Evolutionary conservation across 164 flowering plant genomes (phyloP).

Genomic region (Chimonanthus praecox): DNA sequence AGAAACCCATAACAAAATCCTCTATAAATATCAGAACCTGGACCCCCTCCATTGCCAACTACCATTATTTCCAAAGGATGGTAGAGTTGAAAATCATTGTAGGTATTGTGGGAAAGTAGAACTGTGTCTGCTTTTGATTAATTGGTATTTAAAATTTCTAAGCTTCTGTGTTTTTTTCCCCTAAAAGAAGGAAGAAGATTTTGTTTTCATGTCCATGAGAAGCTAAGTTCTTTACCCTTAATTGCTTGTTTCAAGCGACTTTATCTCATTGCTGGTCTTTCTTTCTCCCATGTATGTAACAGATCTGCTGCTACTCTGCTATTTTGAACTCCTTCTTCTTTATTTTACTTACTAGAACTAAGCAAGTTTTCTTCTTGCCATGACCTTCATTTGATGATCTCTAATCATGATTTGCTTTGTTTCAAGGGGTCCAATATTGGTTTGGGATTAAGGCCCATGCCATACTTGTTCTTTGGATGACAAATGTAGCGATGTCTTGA

Average conservation of each 20-base stretch:
- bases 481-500: neutral
- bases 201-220: neutral
- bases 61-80: neutral
- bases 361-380: neutral
- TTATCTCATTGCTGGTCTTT: slow-evolving; percentile 42
- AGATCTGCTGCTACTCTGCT: neutral
- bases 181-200: too few species aligned
- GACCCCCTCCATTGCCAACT: too few species aligned
- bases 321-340: neutral
- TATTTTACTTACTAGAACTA: too few species aligned
- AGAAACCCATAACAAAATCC: too few species aligned
- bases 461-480: too few species aligned
- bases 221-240: neutral
- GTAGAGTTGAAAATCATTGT: slow-evolving; percentile 1
- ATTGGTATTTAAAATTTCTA: neutral
- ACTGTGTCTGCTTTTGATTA: neutral
- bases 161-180: neutral
- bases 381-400: neutral
- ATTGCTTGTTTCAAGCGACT: slow-evolving; percentile 42
- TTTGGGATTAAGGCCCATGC: neutral
- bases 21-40: too few species aligned
- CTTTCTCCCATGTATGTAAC: slow-evolving; percentile 52
- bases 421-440: too few species aligned
- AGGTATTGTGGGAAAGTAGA: neutral
- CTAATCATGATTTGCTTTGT: neutral